Evolutionary conservation across 208 protist species (phyloP).

Genomic region (Leishmania braziliensis): DNA sequence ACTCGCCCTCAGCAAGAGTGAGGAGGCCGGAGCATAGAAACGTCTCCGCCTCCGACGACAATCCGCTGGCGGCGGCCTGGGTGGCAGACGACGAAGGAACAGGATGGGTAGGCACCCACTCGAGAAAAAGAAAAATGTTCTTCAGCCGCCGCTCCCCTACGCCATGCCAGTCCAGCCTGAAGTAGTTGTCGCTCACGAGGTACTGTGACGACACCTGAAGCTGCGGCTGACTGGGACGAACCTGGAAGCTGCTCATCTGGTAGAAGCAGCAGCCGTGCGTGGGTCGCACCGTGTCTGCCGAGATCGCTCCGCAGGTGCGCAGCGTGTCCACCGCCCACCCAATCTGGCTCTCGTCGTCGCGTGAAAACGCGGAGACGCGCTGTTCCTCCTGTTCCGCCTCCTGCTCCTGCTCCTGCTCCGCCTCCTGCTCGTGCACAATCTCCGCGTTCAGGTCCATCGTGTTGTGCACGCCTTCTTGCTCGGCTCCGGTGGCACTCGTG

Average conservation of each 20-base stretch:
- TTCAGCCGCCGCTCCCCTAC: conserved; percentile 90
- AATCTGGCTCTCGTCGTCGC: conserved; percentile 88
- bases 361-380: conserved; percentile 68
- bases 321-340: conserved; percentile 75
- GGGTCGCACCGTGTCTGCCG: conserved; percentile 32
- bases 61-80: background rate
- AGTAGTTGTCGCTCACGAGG: conserved; percentile 93
- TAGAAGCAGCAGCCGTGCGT: conserved; percentile 57
- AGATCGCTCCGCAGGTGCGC: conserved; percentile 28
- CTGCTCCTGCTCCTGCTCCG: conserved; percentile 87
- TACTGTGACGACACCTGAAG: conserved; percentile 65
- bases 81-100: background rate
- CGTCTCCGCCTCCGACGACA: conserved; percentile 1
- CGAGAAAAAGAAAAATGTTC: conserved; percentile 87
- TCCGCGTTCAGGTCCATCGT: conserved; percentile 78
- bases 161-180: conserved; percentile 84
- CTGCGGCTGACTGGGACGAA: conserved; percentile 42
- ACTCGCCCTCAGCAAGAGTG: conserved; percentile 90
- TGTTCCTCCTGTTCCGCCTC: conserved; percentile 85
- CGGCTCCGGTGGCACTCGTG: background rate
- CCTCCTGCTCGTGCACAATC: conserved; percentile 88
- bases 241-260: conserved; percentile 64
- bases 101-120: conserved; percentile 74
- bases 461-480: conserved; percentile 33
- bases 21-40: conserved; percentile 60